Conservation (phyloP, 202 grass and related monocot species). For the Elaeis oleifera region DNA sequence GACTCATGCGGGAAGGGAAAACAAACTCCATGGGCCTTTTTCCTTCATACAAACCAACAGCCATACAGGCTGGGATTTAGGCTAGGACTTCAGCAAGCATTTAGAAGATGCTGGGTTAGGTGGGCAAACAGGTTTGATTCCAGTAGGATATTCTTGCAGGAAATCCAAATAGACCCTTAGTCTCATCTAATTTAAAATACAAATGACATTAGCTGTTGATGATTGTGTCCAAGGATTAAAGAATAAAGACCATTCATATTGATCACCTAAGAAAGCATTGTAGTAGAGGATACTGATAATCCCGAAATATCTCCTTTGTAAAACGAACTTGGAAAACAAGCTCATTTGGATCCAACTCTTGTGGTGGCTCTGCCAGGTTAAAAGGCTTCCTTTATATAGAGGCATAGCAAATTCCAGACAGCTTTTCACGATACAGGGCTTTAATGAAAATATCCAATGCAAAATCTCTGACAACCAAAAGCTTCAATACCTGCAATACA, state of each 20-base stretch:
- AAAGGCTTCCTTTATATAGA: slow-evolving; percentile 73
- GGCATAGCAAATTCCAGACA: slow-evolving; percentile 44
- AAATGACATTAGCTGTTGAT: too few relatives aligned
- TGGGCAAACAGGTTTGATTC: too few relatives aligned
- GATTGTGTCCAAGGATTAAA: too few relatives aligned
- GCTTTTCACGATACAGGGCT: background rate
- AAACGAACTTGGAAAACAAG: slow-evolving; percentile 64
- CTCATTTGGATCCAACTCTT: slow-evolving; percentile 61
- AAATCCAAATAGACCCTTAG: too few relatives aligned
- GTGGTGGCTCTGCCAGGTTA: slow-evolving; percentile 41
- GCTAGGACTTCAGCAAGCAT: too few relatives aligned
- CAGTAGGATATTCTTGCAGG: too few relatives aligned
- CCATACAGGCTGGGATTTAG: too few relatives aligned
- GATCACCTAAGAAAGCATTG: slow-evolving; percentile 1
- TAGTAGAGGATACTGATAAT: slow-evolving; percentile 81
- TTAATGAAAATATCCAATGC: slow-evolving; percentile 9
- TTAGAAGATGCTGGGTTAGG: too few relatives aligned
- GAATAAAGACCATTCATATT: background rate
- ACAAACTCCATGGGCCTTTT: too few relatives aligned
- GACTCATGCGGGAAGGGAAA: too few relatives aligned
- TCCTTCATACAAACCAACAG: too few relatives aligned
- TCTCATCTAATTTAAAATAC: too few relatives aligned
- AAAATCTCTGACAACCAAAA: background rate
- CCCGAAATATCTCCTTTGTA: slow-evolving; percentile 78
- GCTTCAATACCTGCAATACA: slow-evolving; percentile 4